Conservation (phyloP, 768 basidiomycete genomes). For the Phlegmacium glaucopus region DNA sequence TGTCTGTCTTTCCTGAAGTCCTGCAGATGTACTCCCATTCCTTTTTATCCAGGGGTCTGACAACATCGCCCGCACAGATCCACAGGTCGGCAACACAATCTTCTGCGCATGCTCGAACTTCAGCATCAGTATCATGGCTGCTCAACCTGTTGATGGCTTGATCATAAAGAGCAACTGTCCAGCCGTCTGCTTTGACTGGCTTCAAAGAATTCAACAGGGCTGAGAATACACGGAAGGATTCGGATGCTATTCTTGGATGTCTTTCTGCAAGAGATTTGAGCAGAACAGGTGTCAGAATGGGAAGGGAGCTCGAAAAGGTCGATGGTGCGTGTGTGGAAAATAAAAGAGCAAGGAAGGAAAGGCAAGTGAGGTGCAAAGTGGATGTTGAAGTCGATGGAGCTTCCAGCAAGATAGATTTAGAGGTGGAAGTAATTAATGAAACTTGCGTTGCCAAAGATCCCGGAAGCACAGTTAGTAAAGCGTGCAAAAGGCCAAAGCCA, state of each 20-base stretch:
- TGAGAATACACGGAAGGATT: constrained; percentile 86
- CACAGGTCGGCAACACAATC: constrained; percentile 84
- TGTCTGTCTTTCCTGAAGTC: constrained; percentile 64
- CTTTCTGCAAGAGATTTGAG: constrained; percentile 74
- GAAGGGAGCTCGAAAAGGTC: constrained; percentile 58
- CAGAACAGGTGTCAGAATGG: constrained; percentile 68
- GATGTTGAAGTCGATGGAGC: constrained; percentile 75
- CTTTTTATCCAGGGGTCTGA: constrained; percentile 57
- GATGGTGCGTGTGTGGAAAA: constrained; percentile 67
- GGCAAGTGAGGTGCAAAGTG: constrained; percentile 74
- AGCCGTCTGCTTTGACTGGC: constrained; percentile 60
- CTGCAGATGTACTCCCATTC: constrained; percentile 84
- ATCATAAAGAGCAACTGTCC: constrained; percentile 71
- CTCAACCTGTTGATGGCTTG: constrained; percentile 69
- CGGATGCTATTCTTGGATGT: constrained; percentile 85
- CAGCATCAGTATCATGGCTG: constrained; percentile 86
- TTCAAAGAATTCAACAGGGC: constrained; percentile 74
- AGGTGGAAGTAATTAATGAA: constrained; percentile 56
- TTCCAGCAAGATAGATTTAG: constrained; percentile 62
- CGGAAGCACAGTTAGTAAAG: constrained; percentile 75
- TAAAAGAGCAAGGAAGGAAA: constrained; percentile 84
- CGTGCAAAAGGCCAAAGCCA: constrained; percentile 75
- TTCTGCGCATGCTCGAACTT: constrained; percentile 82
- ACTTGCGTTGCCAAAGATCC: constrained; percentile 78
- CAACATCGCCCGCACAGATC: constrained; percentile 77